Evolutionary conservation across 345 rosid genomes (phyloP), one percentile per base, ranked within the genome.

Genomic region (Garcia nutans): DNA sequence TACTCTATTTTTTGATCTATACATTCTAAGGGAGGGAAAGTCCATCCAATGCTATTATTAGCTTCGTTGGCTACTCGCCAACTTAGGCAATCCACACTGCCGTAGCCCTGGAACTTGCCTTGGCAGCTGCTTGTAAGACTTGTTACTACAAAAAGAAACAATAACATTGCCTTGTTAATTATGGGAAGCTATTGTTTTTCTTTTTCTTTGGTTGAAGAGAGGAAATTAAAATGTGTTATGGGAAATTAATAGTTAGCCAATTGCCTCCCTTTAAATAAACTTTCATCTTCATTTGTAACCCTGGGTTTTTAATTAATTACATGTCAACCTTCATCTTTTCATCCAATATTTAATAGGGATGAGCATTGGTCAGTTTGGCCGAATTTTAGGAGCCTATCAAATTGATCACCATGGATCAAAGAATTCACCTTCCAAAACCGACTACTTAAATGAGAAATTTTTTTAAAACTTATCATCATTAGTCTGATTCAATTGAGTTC

Each of bases 21-120:
- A n/a, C 92, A 91, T 58, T 76, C 74, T 15, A 42, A 64, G 5
- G 96, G 96, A 28, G 83, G 76, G 0, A 80, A 74, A 1, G 2
- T 0, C 87, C 91, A 91, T 15, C 76, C 77, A 26, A 81, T 68
- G 44, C 85, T 56, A 76, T 87, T 91, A 68, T 82, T 60, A 4
- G 93, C 84, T 75, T 91, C 96, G 60, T 86, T 91, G 42, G 75
- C 92, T 9, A 87, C 69, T 44, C 86, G 84, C 97, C 92, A 91
- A 63, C 92, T 89, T 78, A 79, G 76, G 79, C 93, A 91, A 0
- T 64, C 7, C 3, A 37, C 2, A 16, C 44, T 16, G 12, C 11
- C 2, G 13, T 0, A 12, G 10, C 13, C 23, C 23, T 8, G 68
- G 0, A 5, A 20, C 1, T 17, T 1, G 20, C 45, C 45, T 65